phyloP scores from a whole-genome alignment of 768 basidiomycete species.

The Leccinum boreale region DNA sequence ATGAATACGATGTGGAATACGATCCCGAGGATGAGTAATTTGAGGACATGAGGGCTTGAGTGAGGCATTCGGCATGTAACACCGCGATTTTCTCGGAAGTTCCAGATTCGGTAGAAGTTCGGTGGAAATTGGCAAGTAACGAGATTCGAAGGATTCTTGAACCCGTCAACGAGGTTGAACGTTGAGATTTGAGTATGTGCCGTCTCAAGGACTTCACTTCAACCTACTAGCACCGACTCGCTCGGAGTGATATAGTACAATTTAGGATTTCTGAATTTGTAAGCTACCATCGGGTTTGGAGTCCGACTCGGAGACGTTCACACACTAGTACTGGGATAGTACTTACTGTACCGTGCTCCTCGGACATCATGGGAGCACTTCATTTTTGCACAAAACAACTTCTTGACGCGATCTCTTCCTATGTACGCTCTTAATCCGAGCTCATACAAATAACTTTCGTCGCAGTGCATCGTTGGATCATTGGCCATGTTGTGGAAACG shows the following conservation, averaged over 20 bases:
- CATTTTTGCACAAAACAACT: not conserved
- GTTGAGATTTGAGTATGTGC: not conserved
- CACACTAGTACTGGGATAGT: not conserved
- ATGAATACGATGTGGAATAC: slow-evolving; percentile 74
- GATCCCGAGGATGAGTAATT: slow-evolving; percentile 62
- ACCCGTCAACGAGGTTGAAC: too few relatives aligned
- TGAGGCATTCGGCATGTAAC: slow-evolving; percentile 11
- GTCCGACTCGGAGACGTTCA: not conserved
- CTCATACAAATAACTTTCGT: not conserved
- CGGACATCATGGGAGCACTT: not conserved
- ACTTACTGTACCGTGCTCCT: not conserved
- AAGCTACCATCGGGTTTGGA: not conserved
- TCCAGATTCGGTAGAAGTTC: too few relatives aligned
- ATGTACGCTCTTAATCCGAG: not conserved
- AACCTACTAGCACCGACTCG: not conserved
- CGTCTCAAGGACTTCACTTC: not conserved
- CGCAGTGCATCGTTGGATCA: not conserved
- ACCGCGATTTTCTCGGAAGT: not conserved
- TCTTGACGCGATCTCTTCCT: not conserved
- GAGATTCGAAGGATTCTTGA: not conserved
- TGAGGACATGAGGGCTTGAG: slow-evolving; percentile 22
- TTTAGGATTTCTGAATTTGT: not conserved
- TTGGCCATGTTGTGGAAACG: not conserved
- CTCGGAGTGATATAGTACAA: not conserved
- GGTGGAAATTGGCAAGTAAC: not conserved